Base-by-base conservation (phyloP, 2,329 filamentous ascomycete species). In the Lachnellula cervina region DNA sequence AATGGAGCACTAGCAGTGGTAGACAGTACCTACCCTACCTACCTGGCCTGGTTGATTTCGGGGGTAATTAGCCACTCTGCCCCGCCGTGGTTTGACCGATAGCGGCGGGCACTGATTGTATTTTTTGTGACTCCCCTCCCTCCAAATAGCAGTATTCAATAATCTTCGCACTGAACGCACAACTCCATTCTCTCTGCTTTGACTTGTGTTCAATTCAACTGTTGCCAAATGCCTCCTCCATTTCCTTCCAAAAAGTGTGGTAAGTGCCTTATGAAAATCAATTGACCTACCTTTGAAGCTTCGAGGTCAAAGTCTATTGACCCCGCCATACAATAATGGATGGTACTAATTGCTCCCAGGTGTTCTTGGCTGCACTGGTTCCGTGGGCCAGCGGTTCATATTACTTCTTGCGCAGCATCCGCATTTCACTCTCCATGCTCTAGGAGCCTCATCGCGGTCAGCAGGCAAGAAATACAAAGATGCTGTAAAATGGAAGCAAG, bases 401-500 rank as follows among this genome's bases (percentile, higher is more conserved):
- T 86, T 97, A 35, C 83, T 97, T 51, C 87, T 97, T 60, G 86
- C 89, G 45, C 81, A 90, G 53, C 93, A 97, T 75, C 92, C 93
- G 16, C 83, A 88, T 72, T 89, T 97, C 67, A 84, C 84, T 61
- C 85, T 97, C 56, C 88, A 94, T 62, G 91, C 91, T 57, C 83
- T 97, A 49, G 94, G 94, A 61, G 94, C 94, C 37, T 96, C 91
- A 17, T 84, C 89, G 57, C 84, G 90, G 57, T 96, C 91, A 9
- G 90, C 90, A 6, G 92, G 92, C 69, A 97, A 97, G 80, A 88
- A 87, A 70, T 97, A 97, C 79, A 88, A 87, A 73, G 90, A 96
- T 81, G 93, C 92, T 40, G 92, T 95, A 60, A 84, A 84, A 67
- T 97, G 94, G 94, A 97, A 97, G 80, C 93, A 97, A 76, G 82